Evolutionary conservation across 2,329 filamentous ascomycete species (phyloP).

Genomic region (Cordyceps tenuipes): DNA sequence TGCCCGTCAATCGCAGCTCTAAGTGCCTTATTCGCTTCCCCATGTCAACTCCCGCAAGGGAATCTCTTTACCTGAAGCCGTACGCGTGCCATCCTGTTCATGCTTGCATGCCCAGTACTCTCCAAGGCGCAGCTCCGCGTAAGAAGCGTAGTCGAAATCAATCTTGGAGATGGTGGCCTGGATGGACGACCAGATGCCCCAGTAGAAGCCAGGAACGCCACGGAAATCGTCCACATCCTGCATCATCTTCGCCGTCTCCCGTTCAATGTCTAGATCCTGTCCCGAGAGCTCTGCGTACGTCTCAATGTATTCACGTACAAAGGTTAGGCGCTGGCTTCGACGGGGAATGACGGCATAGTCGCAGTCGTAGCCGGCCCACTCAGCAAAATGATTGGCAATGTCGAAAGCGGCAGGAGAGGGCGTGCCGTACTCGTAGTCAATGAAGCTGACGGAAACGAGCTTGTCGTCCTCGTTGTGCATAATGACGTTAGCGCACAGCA

Average conservation of each 20-base stretch:
- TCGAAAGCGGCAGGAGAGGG: conserved; percentile 94
- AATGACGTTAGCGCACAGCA: conserved; percentile 95
- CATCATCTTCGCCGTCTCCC: conserved; percentile 61
- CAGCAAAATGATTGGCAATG: conserved; percentile 94
- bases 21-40: conserved; percentile 36
- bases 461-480: conserved; percentile 46
- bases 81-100: conserved; percentile 57
- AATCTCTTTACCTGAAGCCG: conserved; percentile 45
- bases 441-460: conserved; percentile 59
- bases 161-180: conserved; percentile 92
- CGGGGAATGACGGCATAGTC: conserved; percentile 80
- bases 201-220: conserved; percentile 80
- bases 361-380: conserved; percentile 97
- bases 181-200: conserved; percentile 94
- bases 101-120: conserved; percentile 93
- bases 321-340: conserved; percentile 63
- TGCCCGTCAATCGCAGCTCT: neutral
- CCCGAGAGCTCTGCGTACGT: conserved; percentile 55
- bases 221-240: conserved; percentile 80
- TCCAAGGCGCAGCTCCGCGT: conserved; percentile 75
- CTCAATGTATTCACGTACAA: conserved; percentile 74
- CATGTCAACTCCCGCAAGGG: conserved; percentile 73
- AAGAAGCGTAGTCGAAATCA: conserved; percentile 91
- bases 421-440: conserved; percentile 97
- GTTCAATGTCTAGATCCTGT: conserved; percentile 41